These are phyloP conservation scores for Oryza punctata DNA, from an alignment of 176 grass and related monocot genomes.

Conservation along the genomic window DNA sequence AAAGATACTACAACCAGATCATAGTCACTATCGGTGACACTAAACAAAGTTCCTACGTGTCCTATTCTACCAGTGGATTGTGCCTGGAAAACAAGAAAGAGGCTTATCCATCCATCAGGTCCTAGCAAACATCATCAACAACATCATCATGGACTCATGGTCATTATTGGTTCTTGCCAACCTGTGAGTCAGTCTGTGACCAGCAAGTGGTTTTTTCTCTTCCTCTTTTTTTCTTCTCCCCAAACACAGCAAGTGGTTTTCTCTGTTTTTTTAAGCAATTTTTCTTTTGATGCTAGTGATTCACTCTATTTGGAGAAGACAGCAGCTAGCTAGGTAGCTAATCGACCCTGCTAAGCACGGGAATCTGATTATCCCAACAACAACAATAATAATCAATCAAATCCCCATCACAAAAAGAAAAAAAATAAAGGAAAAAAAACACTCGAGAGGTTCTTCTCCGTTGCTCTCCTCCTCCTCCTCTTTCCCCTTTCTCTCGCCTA, in stretches of 20 bases:
- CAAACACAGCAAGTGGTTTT: too few relatives aligned
- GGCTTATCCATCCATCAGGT: neutral
- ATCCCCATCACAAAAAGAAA: neutral
- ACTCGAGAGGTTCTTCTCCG: neutral
- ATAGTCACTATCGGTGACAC: neutral
- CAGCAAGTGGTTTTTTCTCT: too few relatives aligned
- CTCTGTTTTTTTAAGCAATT: too few relatives aligned
- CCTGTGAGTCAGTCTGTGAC: neutral
- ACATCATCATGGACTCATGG: neutral
- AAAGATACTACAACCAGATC: too few relatives aligned
- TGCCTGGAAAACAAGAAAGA: neutral
- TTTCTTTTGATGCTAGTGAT: neutral
- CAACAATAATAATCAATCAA: neutral
- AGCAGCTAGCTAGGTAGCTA: neutral
- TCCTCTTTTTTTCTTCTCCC: too few relatives aligned
- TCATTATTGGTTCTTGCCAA: neutral
- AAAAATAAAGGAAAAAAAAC: neutral
- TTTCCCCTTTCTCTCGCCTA: neutral
- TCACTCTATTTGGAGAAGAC: neutral
- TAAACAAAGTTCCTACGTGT: neutral
- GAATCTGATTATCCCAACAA: neutral
- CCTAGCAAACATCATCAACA: neutral
- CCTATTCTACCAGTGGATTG: neutral
- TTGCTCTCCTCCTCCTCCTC: neutral
- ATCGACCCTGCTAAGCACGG: neutral